Evolutionary conservation across 176 grass and related monocot genomes (phyloP), one percentile per base, ranked within the genome.

Genomic region (Ensete ventricosum): DNA sequence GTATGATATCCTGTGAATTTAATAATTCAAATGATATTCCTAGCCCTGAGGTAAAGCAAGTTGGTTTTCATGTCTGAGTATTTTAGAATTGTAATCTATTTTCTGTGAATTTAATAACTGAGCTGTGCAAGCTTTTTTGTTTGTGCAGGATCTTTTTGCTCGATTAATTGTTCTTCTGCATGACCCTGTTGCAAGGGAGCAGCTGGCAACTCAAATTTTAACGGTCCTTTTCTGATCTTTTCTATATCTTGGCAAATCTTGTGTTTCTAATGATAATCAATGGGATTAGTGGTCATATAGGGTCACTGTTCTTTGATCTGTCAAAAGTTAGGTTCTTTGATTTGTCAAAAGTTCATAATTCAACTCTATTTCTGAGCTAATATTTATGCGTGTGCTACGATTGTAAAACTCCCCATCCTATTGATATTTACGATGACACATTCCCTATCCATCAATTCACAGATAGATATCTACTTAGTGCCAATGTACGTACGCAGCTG

Each of bases 81-180:
- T 69, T 78, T 22, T 34, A 4, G 80, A 83, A 72, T 52, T 73
- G 53, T 43, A 83, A 85, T 21, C 5, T 43, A 43, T 43, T 43
- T 43, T 4, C 34, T 43, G 34, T 43, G 34, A 43, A 43, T 43
- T 43, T 43, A 43, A 43, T 43, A 43, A 43, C 34, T 43, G 4
- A 43, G 4, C 34, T 43, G 34, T 43, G 29, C 29, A 29, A 74
- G 48, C 27, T 82, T 79, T 82, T 9, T 82, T 73, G 54, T 81
- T 14, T 26, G 20, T 87, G 80, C 74, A 97, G 94, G 90, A 97
- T 79, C 84, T 97, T 76, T 97, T 93, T 80, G 94, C 94, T 89
- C 90, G 94, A 78, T 88, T 97, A 60, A 79, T 91, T 73, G 94
- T 97, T 58, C 94, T 97, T 87, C 78, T 97, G 80, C 90, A 97